Evolutionary conservation across 305 asterid genomes (phyloP), one percentile per base, ranked within the genome.

Genomic region (Rubia peregrina): DNA sequence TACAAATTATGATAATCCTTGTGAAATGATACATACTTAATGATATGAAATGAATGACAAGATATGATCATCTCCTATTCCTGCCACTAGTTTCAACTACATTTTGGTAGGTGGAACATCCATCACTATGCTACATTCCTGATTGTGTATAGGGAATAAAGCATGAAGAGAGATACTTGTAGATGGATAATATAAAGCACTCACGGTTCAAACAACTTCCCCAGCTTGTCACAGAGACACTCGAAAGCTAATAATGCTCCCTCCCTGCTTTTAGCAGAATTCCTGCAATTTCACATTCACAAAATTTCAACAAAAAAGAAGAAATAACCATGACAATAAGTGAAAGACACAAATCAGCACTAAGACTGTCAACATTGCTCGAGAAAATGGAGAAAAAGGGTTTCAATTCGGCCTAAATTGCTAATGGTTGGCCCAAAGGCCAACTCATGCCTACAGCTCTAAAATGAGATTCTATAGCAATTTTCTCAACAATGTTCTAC

Each of bases 191-290:
- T 11, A 10, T 41, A 10, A 30, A 33, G 70, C 65, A 83, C 98
- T 84, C 84, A 95, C 99, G 99, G 99, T 83, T 95, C 99, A 87
- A 95, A 95, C 81, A 95, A 74, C 84, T 87, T 88, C 77, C 99
- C 99, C 61, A 91, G 95, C 82, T 87, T 95, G 73, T 91, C 99
- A 76, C 98, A 91, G 74, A 91, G 85, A 83, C 99, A 95, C 78
- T 95, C 99, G 77, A 95, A 91, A 74, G 96, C 98, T 71, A 95
- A 85, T 78, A 95, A 82, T 72, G 99, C 91, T 72, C 99, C 99
- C 83, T 95, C 99, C 68, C 99, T 89, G 74, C 96, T 70, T 84
- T 85, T 95, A 70, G 98, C 99, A 74, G 95, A 88, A 78, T 81
- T 88, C 87, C 99, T 94, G 89, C 79, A 85, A 71, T 61, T 64